Evolutionary conservation across 371 early-diverging fungal genomes (phyloP).

Genomic region (Rhizopus sp.): DNA sequence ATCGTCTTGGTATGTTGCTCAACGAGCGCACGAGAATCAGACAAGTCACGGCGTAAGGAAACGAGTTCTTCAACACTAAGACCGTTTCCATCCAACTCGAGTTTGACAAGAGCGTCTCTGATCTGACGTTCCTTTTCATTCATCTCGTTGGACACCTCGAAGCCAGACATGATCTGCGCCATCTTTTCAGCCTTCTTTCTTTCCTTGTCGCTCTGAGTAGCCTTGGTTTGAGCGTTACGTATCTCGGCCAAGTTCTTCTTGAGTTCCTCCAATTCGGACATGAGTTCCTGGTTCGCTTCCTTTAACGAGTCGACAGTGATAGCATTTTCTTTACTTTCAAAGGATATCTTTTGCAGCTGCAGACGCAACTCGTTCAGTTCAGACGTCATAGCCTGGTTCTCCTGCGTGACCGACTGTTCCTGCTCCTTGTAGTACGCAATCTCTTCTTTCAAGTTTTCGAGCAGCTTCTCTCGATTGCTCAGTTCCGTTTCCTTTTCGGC

Average conservation of each 20-base stretch:
- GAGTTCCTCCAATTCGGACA: constrained; percentile 68
- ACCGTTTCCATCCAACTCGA: constrained; percentile 43
- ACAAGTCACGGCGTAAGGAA: constrained; percentile 74
- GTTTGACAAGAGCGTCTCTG: constrained; percentile 66
- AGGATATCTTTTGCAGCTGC: constrained; percentile 82
- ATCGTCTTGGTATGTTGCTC: constrained; percentile 74
- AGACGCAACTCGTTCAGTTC: constrained; percentile 73
- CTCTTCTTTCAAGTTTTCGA: constrained; percentile 68
- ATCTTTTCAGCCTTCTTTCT: constrained; percentile 82
- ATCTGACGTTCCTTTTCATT: constrained; percentile 79
- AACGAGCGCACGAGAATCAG: constrained; percentile 69
- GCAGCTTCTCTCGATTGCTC: constrained; percentile 51
- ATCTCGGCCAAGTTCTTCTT: constrained; percentile 61
- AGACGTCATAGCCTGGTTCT: constrained; percentile 71
- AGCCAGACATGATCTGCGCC: constrained; percentile 85
- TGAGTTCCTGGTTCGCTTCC: constrained; percentile 78
- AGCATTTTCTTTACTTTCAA: constrained; percentile 82
- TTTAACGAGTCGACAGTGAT: constrained; percentile 83
- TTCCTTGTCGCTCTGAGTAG: constrained; percentile 64
- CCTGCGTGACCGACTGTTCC: constrained; percentile 57
- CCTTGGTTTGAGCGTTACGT: constrained; percentile 25
- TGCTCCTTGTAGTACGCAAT: constrained; percentile 66
- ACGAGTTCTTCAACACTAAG: constrained; percentile 74
- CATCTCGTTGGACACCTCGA: constrained; percentile 72
- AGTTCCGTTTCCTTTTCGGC: constrained; percentile 83